Evolutionary conservation across 2,329 filamentous ascomycete genomes (phyloP).

Genomic region (Monilinia polystroma): DNA sequence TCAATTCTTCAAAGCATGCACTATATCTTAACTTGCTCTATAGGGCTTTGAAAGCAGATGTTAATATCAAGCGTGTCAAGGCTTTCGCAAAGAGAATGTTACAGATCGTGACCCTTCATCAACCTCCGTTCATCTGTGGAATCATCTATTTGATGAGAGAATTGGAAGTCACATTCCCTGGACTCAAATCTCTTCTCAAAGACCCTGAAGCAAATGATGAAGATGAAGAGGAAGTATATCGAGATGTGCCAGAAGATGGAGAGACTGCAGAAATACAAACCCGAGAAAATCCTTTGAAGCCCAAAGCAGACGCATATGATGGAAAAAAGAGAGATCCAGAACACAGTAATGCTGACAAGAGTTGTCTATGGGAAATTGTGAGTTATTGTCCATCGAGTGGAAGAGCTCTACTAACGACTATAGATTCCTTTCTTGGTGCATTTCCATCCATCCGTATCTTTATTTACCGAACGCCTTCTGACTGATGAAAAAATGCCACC

Average conservation of each 20-base stretch:
- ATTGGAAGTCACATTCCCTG: conserved; percentile 75
- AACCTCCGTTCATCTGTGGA: conserved; percentile 88
- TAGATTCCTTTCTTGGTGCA: conserved; percentile 69
- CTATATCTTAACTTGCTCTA: conserved; percentile 92
- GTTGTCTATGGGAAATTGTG: conserved; percentile 90
- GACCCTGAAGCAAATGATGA: conserved; percentile 77
- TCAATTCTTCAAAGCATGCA: conserved; percentile 90
- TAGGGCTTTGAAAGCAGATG: conserved; percentile 81
- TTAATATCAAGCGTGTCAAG: conserved; percentile 89
- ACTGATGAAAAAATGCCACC: conserved; percentile 68
- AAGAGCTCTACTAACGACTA: neutral
- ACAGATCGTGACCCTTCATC: conserved; percentile 83
- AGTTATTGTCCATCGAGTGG: conserved; percentile 35
- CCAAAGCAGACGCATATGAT: conserved; percentile 60
- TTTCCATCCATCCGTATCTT: conserved; percentile 88
- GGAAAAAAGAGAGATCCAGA: conserved; percentile 88
- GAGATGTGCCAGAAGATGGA: conserved; percentile 61
- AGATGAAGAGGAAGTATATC: conserved; percentile 56
- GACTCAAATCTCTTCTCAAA: conserved; percentile 73
- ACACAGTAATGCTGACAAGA: conserved; percentile 88
- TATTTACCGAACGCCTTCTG: conserved; percentile 75
- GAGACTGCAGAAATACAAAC: conserved; percentile 35
- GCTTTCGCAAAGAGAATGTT: conserved; percentile 93
- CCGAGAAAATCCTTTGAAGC: conserved; percentile 22
- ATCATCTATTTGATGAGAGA: conserved; percentile 88